These are phyloP conservation scores for Paraphaeosphaeria sporulosa DNA, from an alignment of 2,329 filamentous ascomycete genomes.

Conservation along the genomic window DNA sequence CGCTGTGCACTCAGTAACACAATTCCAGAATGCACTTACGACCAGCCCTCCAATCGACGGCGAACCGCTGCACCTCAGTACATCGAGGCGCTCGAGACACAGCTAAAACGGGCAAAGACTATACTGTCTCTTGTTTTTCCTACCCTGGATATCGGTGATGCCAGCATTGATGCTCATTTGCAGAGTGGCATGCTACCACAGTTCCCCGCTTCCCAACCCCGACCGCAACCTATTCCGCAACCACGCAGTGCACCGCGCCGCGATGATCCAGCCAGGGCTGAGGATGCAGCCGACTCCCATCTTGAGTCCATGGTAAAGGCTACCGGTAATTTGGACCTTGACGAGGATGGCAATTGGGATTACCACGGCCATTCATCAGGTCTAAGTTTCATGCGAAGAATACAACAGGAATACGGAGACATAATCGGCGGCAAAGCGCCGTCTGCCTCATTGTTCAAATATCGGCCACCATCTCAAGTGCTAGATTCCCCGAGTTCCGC, in stretches of 20 bases:
- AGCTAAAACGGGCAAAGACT: constrained; percentile 82
- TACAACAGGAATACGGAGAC: constrained; percentile 86
- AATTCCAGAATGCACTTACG: constrained; percentile 84
- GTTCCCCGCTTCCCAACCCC: constrained; percentile 34
- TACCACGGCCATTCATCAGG: constrained; percentile 95
- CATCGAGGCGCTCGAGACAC: constrained; percentile 85
- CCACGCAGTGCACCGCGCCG: constrained; percentile 32
- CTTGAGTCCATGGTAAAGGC: constrained; percentile 95
- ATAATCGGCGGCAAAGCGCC: constrained; percentile 65
- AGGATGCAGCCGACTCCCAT: constrained; percentile 64
- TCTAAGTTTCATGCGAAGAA: constrained; percentile 82
- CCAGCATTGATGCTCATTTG: constrained; percentile 78
- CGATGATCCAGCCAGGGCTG: constrained; percentile 24
- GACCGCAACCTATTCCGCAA: constrained; percentile 31
- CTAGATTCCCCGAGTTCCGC: constrained; percentile 75
- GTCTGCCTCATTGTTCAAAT: constrained; percentile 45
- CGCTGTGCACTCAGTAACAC: constrained; percentile 21
- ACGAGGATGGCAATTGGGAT: constrained; percentile 91
- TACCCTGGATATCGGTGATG: constrained; percentile 84
- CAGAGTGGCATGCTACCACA: constrained; percentile 68
- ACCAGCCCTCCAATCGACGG: constrained; percentile 90
- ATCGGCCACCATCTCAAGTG: constrained; percentile 63
- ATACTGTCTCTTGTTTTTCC: constrained; percentile 82
- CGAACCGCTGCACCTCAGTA: constrained; percentile 93
- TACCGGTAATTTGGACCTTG: constrained; percentile 87